Evolutionary conservation across 2,329 filamentous ascomycete species (phyloP).

Genomic region (Stachybotrys echinatus): DNA sequence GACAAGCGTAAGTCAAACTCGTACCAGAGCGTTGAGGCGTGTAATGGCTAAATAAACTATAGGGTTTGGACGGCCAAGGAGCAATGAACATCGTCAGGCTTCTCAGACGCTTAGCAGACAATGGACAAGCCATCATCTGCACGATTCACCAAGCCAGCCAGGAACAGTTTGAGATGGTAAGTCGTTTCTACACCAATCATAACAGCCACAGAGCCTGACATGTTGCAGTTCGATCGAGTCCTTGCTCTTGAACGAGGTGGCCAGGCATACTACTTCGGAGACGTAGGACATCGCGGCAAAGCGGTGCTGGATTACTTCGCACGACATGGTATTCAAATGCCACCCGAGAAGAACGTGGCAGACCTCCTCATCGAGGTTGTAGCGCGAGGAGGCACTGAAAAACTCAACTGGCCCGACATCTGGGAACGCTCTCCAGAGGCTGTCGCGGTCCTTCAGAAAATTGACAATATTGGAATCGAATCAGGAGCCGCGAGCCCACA

Average conservation of each 20-base stretch:
- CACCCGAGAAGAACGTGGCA: slow-evolving; percentile 62
- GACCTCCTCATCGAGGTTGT: slow-evolving; percentile 66
- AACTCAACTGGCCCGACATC: slow-evolving; percentile 65
- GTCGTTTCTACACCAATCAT: background rate
- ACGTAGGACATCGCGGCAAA: slow-evolving; percentile 55
- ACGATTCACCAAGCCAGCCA: slow-evolving; percentile 49
- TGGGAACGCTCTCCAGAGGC: slow-evolving; percentile 55
- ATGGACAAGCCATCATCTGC: slow-evolving; percentile 47
- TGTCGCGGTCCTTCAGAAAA: slow-evolving; percentile 50
- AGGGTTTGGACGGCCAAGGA: slow-evolving; percentile 54
- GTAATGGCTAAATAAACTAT: no score
- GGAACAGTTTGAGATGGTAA: background rate
- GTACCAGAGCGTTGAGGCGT: no score
- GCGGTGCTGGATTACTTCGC: slow-evolving; percentile 61
- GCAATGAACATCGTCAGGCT: slow-evolving; percentile 60
- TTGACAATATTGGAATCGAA: slow-evolving; percentile 56
- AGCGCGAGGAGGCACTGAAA: slow-evolving; percentile 31
- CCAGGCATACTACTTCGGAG: slow-evolving; percentile 64
- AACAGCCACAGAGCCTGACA: slow-evolving; percentile 41
- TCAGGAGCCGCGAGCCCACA: slow-evolving; percentile 28
- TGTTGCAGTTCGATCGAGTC: slow-evolving; percentile 56
- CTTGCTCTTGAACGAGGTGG: slow-evolving; percentile 61
- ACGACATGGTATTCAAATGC: slow-evolving; percentile 54
- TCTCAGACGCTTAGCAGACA: slow-evolving; percentile 53
- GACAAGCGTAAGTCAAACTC: slow-evolving; percentile 33